phyloP scores from a whole-genome alignment of 495 filamentous ascomycete genomes.

The Cercophora samala region DNA sequence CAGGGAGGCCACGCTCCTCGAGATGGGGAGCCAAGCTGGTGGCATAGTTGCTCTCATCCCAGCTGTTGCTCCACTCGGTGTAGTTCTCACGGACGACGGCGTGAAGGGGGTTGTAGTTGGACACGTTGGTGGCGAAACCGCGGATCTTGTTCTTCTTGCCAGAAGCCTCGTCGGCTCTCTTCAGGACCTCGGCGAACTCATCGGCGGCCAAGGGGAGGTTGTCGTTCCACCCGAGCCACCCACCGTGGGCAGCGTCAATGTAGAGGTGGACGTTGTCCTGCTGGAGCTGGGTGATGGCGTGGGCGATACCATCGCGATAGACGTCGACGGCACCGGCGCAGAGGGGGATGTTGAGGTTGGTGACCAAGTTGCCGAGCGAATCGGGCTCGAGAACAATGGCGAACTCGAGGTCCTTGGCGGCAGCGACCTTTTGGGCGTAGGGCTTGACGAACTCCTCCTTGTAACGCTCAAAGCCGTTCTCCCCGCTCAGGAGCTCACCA shows the following conservation, averaged over 20 bases:
- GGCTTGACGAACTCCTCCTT: conserved; percentile 58
- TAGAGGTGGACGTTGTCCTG: conserved; percentile 61
- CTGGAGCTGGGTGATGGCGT: conserved; percentile 55
- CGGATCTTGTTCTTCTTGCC: conserved; percentile 45
- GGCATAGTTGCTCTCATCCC: conserved; percentile 66
- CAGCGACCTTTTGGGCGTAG: conserved; percentile 31
- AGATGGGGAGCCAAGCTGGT: conserved; percentile 61
- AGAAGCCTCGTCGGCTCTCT: conserved; percentile 39
- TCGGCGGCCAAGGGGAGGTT: conserved; percentile 60
- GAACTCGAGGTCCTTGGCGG: conserved; percentile 32
- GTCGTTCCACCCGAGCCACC: conserved; percentile 76
- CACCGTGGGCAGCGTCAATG: conserved; percentile 59
- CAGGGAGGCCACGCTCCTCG: conserved; percentile 53
- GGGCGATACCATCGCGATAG: conserved; percentile 54
- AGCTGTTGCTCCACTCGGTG: conserved; percentile 44
- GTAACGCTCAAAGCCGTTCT: conserved; percentile 54
- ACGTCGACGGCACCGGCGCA: conserved; percentile 52
- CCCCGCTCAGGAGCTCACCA: conserved; percentile 53
- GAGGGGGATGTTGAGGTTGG: conserved; percentile 51
- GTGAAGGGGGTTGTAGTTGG: conserved; percentile 68
- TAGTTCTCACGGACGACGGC: conserved; percentile 33
- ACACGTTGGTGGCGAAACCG: conserved; percentile 71
- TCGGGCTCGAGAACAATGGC: conserved; percentile 56
- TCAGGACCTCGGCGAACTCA: conserved; percentile 54
- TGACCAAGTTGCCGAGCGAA: conserved; percentile 61